These are phyloP conservation scores for Blastomyces emzantsi DNA, from an alignment of 2,329 filamentous ascomycete genomes.

Conservation along the genomic window DNA sequence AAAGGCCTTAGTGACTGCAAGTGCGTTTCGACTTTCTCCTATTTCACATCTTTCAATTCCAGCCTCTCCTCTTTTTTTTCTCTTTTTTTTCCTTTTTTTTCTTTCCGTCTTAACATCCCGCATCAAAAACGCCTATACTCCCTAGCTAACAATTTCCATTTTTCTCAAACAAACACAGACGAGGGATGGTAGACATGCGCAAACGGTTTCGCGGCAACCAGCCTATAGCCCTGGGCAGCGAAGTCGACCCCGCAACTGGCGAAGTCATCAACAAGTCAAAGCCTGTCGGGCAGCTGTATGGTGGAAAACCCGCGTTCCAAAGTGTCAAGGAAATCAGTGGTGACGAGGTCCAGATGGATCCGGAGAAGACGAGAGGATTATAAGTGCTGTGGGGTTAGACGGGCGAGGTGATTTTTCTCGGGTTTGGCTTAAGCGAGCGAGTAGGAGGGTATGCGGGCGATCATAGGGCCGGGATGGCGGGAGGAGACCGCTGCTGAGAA, in stretches of 20 bases:
- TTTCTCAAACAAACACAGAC: conserved; percentile 29
- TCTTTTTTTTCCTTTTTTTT: background rate
- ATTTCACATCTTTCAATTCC: background rate
- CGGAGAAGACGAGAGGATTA: conserved; percentile 40
- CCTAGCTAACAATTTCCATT: background rate
- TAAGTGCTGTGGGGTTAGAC: conserved; percentile 16
- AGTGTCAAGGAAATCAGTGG: conserved; percentile 58
- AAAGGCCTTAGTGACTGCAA: conserved; percentile 93
- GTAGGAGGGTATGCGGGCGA: background rate
- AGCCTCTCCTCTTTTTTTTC: background rate
- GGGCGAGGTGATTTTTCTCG: background rate
- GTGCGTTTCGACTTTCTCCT: conserved; percentile 24
- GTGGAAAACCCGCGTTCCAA: conserved; percentile 62
- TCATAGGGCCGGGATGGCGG: background rate
- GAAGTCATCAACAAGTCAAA: conserved; percentile 21
- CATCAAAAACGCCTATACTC: background rate
- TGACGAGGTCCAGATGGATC: conserved; percentile 49
- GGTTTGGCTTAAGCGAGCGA: too few species aligned
- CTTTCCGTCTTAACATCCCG: background rate
- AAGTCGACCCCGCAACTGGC: conserved; percentile 41
- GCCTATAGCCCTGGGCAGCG: conserved; percentile 62
- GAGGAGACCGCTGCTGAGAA: background rate
- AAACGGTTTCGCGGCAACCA: conserved; percentile 95
- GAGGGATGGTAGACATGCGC: conserved; percentile 96
- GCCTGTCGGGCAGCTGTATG: conserved; percentile 63